phyloP scores from a whole-genome alignment of 371 early-diverging fungal species.

The Apophysomyces ossiformis region DNA sequence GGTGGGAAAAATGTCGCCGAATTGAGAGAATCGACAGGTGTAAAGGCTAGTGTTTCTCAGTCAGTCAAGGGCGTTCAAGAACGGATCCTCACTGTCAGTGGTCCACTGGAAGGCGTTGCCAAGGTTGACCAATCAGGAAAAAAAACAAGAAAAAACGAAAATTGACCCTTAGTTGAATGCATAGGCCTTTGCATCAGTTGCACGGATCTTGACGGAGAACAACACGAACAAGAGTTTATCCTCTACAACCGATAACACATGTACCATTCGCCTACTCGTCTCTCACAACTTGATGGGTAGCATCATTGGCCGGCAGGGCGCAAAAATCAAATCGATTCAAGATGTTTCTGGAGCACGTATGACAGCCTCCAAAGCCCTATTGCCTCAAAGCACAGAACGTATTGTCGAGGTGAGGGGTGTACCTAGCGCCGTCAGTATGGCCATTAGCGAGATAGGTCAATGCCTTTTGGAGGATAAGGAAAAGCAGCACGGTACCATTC shows the following conservation, averaged over 20 bases:
- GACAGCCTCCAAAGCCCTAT: constrained; percentile 83
- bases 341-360: constrained; percentile 80
- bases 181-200: constrained; percentile 44
- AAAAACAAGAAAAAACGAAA: background rate
- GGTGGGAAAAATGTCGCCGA: constrained; percentile 85
- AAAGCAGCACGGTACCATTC: constrained; percentile 48
- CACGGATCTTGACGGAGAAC: constrained; percentile 79
- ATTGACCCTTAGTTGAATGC: background rate
- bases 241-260: constrained; percentile 32
- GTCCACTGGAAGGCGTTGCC: constrained; percentile 76
- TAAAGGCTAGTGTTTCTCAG: constrained; percentile 87
- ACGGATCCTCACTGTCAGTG: constrained; percentile 84
- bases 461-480: constrained; percentile 55
- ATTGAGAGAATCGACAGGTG: constrained; percentile 80
- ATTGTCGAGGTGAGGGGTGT: constrained; percentile 82
- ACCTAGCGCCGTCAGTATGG: constrained; percentile 71
- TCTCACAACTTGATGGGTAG: constrained; percentile 88
- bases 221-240: background rate
- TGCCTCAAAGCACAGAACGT: constrained; percentile 87
- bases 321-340: constrained; percentile 87
- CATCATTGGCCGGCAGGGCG: constrained; percentile 86
- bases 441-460: constrained; percentile 69
- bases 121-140: constrained; percentile 42
- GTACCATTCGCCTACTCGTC: constrained; percentile 73
- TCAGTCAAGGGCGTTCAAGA: constrained; percentile 84